Conservation (phyloP, 495 filamentous ascomycete genomes). For the Annulohypoxylon nitens region DNA sequence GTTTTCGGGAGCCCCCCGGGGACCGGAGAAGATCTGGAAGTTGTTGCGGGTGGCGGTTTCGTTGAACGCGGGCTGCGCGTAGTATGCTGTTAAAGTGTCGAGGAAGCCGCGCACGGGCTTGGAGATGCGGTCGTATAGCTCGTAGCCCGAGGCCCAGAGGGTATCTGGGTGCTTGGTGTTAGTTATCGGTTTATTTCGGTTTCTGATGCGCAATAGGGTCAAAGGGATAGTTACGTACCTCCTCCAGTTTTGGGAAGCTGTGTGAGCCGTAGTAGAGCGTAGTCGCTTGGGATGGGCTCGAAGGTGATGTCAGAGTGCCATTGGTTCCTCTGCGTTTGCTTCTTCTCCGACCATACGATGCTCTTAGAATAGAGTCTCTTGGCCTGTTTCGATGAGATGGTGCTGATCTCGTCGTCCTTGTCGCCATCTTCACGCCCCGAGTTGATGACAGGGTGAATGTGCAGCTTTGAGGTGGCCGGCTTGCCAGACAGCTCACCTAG, state of each 20-base stretch:
- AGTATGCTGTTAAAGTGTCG: conserved; percentile 76
- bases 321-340: conserved; percentile 58
- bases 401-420: conserved; percentile 78
- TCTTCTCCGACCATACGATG: conserved; percentile 46
- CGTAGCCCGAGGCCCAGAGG: conserved; percentile 82
- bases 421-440: conserved; percentile 67
- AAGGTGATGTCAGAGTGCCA: conserved; percentile 81
- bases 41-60: conserved; percentile 66
- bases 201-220: conserved; percentile 3
- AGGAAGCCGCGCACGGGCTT: conserved; percentile 74
- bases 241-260: conserved; percentile 79
- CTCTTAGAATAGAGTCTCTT: conserved; percentile 68
- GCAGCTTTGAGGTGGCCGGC: conserved; percentile 73
- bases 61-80: conserved; percentile 71
- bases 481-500: conserved; percentile 77
- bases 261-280: conserved; percentile 70
- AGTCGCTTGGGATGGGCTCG: conserved; percentile 75
- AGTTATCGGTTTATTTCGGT: not conserved
- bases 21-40: conserved; percentile 67
- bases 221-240: conserved; percentile 57
- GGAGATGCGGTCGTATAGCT: conserved; percentile 82
- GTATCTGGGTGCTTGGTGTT: conserved; percentile 63
- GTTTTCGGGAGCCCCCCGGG: conserved; percentile 77
- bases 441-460: conserved; percentile 81
- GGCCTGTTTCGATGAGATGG: conserved; percentile 72